A percentile compares a stretch with the other conserved stretches of the same genome.
Evolutionary conservation across 805 yeast species (phyloP).

Genomic region (Zygosaccharomyces pseudorouxii): DNA sequence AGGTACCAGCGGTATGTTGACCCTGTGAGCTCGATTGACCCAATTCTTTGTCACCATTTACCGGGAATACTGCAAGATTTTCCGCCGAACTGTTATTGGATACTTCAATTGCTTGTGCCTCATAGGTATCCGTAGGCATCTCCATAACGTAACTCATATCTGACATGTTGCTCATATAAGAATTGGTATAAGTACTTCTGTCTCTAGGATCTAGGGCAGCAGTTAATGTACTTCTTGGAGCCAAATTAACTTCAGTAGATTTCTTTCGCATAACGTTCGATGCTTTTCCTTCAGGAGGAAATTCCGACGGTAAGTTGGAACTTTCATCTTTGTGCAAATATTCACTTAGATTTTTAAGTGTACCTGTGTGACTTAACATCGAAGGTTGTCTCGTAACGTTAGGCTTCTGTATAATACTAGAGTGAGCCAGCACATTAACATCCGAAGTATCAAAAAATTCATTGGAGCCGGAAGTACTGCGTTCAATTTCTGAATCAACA

Average conservation of each 20-base stretch:
- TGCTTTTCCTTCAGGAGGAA: not conserved
- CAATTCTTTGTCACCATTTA: not conserved
- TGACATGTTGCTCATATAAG: slow-evolving; percentile 18
- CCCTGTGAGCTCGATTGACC: not conserved
- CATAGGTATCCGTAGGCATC: slow-evolving; percentile 26
- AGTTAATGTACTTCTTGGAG: slow-evolving; percentile 10
- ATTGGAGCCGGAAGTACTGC: not conserved
- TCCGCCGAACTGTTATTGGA: slow-evolving; percentile 17
- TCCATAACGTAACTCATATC: slow-evolving; percentile 32
- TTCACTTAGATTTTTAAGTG: slow-evolving; percentile 28
- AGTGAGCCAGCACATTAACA: slow-evolving; percentile 28
- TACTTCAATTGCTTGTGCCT: slow-evolving; percentile 32
- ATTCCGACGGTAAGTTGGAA: not conserved
- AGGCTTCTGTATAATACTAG: slow-evolving; percentile 25
- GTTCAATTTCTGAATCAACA: not conserved
- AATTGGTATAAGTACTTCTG: slow-evolving; percentile 10
- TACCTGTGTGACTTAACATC: slow-evolving; percentile 23
- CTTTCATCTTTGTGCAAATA: slow-evolving; percentile 18
- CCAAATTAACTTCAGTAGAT: slow-evolving; percentile 15
- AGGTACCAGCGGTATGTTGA: slow-evolving; percentile 4
- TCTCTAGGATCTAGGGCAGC: slow-evolving; percentile 7
- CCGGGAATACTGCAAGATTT: slow-evolving; percentile 2
- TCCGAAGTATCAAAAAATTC: slow-evolving; percentile 9
- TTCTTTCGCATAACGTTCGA: slow-evolving; percentile 14
- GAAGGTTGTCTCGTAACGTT: slow-evolving; percentile 25